Evolutionary conservation across 148 eudicot genomes (phyloP).

Genomic region (Cornus controversa): DNA sequence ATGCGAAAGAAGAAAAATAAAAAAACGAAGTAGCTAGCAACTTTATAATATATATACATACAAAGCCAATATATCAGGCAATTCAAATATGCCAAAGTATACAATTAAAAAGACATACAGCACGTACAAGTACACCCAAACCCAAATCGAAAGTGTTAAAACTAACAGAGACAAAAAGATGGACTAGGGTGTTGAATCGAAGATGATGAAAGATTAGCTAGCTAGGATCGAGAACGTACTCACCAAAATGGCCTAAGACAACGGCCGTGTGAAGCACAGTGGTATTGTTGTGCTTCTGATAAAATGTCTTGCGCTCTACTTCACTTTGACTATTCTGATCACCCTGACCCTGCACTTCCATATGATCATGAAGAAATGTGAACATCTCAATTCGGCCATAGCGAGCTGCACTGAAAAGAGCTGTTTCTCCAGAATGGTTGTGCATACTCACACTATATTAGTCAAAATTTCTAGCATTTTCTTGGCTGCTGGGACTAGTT

Average conservation of each 20-base stretch:
- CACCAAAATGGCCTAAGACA: neutral
- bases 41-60: no score
- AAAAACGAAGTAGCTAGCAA: no score
- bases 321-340: no score
- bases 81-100: no score
- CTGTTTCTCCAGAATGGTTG: conserved; percentile 7
- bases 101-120: no score
- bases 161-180: no score
- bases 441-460: neutral
- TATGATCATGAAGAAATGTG: conserved; percentile 6
- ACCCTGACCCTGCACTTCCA: neutral
- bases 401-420: conserved; percentile 4
- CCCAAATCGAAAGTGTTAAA: no score
- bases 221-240: neutral
- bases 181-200: no score
- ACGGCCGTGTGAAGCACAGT: conserved; percentile 9
- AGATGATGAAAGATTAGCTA: no score
- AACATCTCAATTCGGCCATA: neutral
- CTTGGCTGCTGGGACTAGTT: neutral
- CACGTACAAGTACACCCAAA: no score
- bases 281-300: neutral
- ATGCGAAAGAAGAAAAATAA: no score
- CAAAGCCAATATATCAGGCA: no score
- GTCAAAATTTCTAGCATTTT: neutral
- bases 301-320: neutral